Conservation (phyloP, 2,329 filamentous ascomycete genomes). For the Aspergillus jensenii region DNA sequence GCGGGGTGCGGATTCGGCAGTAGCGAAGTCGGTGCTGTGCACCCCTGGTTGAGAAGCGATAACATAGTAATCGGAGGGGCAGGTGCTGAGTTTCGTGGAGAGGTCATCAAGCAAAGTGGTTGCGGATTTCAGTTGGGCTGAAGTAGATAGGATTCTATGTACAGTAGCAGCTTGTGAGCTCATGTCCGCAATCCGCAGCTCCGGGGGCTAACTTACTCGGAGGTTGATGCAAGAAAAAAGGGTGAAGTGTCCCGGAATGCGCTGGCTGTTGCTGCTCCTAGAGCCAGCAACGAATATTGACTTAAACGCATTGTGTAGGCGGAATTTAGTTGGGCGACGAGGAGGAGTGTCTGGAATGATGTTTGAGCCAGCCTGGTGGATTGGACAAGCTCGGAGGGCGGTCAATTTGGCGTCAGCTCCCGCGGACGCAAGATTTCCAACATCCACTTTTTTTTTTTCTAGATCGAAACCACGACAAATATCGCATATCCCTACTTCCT, state of each 20-base stretch:
- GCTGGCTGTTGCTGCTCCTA: conserved; percentile 58
- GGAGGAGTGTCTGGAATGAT: conserved; percentile 25
- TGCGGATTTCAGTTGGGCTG: conserved; percentile 45
- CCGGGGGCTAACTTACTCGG: conserved; percentile 60
- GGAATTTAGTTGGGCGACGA: conserved; percentile 12
- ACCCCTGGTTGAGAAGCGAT: conserved; percentile 76
- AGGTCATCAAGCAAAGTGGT: conserved; percentile 45
- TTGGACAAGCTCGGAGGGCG: conserved; percentile 33
- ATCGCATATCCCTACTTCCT: not conserved
- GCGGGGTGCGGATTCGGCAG: conserved; percentile 53
- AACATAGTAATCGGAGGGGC: conserved; percentile 74
- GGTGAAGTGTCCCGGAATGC: conserved; percentile 87
- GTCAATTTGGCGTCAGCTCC: conserved; percentile 27
- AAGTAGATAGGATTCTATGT: conserved; percentile 39
- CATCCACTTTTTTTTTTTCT: conserved; percentile 4
- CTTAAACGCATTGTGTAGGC: conserved; percentile 42
- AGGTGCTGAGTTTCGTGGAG: conserved; percentile 56
- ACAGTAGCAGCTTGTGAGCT: conserved; percentile 24
- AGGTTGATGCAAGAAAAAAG: conserved; percentile 83
- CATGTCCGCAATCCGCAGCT: conserved; percentile 11
- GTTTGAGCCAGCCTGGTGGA: conserved; percentile 28
- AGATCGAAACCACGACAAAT: not conserved
- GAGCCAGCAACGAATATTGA: conserved; percentile 47
- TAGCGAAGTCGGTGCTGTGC: conserved; percentile 66
- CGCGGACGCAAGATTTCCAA: conserved; percentile 1